phyloP scores from a whole-genome alignment of 352 stramenopile species.

The Pythium utonaiense region DNA sequence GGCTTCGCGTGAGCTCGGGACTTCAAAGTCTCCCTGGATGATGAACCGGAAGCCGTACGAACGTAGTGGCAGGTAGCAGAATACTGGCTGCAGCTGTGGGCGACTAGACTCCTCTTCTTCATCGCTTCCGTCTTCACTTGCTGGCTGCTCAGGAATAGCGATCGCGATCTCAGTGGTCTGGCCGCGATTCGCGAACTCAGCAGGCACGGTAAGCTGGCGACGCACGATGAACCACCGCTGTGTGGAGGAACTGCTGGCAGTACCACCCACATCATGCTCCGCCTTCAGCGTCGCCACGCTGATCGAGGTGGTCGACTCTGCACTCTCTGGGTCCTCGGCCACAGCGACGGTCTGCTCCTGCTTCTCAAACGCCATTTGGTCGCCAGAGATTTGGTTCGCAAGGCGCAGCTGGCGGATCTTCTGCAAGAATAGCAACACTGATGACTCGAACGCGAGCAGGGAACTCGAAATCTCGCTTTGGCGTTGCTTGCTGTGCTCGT shows the following conservation, averaged over 20 bases:
- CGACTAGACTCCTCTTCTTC: conserved; percentile 13
- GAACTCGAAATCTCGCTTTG: conserved; percentile 58
- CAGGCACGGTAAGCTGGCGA: conserved; percentile 27
- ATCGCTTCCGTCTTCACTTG: conserved; percentile 3
- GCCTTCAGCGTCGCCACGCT: conserved; percentile 19
- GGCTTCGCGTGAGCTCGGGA: conserved; percentile 80
- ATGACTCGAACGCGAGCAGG: conserved; percentile 67
- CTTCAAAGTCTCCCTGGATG: conserved; percentile 83
- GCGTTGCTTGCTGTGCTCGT: conserved; percentile 36
- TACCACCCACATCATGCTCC: background rate
- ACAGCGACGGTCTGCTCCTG: conserved; percentile 10
- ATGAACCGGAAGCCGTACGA: conserved; percentile 86
- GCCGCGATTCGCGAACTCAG: conserved; percentile 18
- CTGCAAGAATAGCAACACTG: conserved; percentile 75
- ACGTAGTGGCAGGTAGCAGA: conserved; percentile 76
- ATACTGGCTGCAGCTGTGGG: conserved; percentile 71
- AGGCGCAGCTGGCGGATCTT: conserved; percentile 66
- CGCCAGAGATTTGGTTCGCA: conserved; percentile 34
- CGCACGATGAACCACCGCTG: conserved; percentile 70
- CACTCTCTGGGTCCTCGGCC: background rate
- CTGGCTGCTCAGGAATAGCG: conserved; percentile 38
- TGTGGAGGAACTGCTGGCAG: conserved; percentile 19
- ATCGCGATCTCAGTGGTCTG: conserved; percentile 53
- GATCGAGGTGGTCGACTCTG: background rate
- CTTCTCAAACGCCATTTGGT: conserved; percentile 44